Conservation (phyloP, 2,329 filamentous ascomycete genomes). For the Colletotrichum camelliae region DNA sequence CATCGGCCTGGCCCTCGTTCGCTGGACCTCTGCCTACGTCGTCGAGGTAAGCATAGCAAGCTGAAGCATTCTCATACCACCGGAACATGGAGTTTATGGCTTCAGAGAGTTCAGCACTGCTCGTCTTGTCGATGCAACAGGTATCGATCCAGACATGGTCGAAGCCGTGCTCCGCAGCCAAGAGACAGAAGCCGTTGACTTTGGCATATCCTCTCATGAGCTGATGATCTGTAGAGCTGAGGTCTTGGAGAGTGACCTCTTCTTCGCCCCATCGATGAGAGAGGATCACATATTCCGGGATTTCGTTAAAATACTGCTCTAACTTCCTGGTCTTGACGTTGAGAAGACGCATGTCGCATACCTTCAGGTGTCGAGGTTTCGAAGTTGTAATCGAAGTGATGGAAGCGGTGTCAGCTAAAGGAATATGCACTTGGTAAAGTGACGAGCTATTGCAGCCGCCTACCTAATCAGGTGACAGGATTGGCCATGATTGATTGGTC, state of each 20-base stretch:
- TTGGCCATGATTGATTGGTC: neutral
- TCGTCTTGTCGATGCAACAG: slow-evolving; percentile 24
- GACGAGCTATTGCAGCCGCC: neutral
- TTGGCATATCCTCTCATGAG: slow-evolving; percentile 28
- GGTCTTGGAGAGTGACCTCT: slow-evolving; percentile 34
- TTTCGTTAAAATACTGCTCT: slow-evolving; percentile 23
- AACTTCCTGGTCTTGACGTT: slow-evolving; percentile 26
- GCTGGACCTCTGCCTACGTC: neutral
- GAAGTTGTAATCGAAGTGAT: neutral
- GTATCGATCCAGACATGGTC: slow-evolving; percentile 19
- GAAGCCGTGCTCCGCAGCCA: slow-evolving; percentile 7
- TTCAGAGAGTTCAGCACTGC: slow-evolving; percentile 15
- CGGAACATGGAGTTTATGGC: slow-evolving; percentile 21
- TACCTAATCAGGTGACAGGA: neutral
- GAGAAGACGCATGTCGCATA: slow-evolving; percentile 30
- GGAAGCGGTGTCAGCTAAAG: neutral
- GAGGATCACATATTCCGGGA: slow-evolving; percentile 36
- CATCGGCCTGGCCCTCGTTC: neutral
- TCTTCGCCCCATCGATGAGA: slow-evolving; percentile 39
- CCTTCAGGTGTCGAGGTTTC: neutral
- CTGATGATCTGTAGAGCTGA: neutral
- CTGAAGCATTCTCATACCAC: slow-evolving; percentile 14
- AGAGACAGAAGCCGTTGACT: slow-evolving; percentile 23
- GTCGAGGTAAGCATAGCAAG: slow-evolving; percentile 18
- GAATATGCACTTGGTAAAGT: neutral